Conservation (phyloP, 345 rosid species). For the Salix koriyanagi region DNA sequence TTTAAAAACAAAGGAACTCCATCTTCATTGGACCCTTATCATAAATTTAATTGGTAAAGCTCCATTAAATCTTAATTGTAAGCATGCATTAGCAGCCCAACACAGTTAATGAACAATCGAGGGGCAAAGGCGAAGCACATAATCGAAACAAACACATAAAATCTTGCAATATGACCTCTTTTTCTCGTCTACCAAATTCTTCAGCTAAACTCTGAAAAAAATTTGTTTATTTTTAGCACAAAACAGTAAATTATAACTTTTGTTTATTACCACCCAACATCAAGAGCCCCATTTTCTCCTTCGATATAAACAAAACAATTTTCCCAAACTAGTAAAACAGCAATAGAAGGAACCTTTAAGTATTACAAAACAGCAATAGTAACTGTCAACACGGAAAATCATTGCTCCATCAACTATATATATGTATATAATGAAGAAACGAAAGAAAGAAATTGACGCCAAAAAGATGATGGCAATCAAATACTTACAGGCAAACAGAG, state of each 20-base stretch:
- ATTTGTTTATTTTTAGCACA: neutral
- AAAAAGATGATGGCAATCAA: neutral
- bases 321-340: neutral
- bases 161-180: neutral
- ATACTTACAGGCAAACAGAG: constrained; percentile 12
- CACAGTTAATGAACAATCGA: neutral
- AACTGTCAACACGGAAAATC: neutral
- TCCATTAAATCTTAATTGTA: neutral
- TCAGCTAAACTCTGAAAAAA: neutral
- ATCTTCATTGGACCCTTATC: neutral
- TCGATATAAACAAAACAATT: neutral
- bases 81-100: neutral
- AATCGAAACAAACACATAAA: neutral
- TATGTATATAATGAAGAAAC: too few relatives aligned
- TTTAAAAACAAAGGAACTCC: neutral
- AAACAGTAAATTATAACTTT: neutral
- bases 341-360: neutral
- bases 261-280: neutral
- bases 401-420: neutral
- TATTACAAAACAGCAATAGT: neutral
- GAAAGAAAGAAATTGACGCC: neutral
- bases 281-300: neutral
- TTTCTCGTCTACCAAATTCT: neutral
- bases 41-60: neutral
- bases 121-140: neutral